phyloP scores from a whole-genome alignment of 2,329 filamentous ascomycete genomes.

The Blumeria graminis region DNA sequence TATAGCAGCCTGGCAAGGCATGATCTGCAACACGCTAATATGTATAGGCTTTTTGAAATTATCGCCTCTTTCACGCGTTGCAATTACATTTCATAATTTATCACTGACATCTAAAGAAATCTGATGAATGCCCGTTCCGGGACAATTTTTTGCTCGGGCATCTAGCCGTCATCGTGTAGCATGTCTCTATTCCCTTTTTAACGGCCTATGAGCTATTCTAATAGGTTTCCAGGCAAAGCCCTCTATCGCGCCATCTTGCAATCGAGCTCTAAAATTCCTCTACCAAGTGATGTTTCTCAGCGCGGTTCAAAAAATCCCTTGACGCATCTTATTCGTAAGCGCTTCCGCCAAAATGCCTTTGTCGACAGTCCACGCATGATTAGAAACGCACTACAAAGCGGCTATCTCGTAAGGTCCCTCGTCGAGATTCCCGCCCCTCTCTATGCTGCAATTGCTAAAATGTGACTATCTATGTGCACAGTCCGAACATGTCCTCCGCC shows the following conservation, averaged over 20 bases:
- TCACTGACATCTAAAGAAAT: too few species aligned
- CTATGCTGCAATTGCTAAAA: background rate
- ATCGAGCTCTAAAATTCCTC: constrained; percentile 26
- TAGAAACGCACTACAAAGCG: constrained; percentile 35
- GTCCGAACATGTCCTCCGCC: constrained; percentile 12
- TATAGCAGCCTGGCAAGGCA: too few species aligned
- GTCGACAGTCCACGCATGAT: constrained; percentile 35
- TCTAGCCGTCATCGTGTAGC: constrained; percentile 26
- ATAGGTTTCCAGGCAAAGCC: constrained; percentile 29
- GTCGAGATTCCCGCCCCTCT: background rate
- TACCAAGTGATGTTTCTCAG: constrained; percentile 23
- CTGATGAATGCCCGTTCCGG: constrained; percentile 21
- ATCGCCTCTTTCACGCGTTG: too few species aligned
- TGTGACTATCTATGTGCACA: constrained; percentile 2
- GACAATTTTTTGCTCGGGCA: constrained; percentile 20
- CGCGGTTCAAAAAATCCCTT: constrained; percentile 20
- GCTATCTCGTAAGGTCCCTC: constrained; percentile 27
- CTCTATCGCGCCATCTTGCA: constrained; percentile 47
- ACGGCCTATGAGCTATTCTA: background rate
- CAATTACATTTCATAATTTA: too few species aligned
- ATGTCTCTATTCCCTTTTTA: constrained; percentile 16
- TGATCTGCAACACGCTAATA: too few species aligned
- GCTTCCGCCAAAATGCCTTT: constrained; percentile 34
- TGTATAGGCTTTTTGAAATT: too few species aligned
- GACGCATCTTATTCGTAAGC: constrained; percentile 30